Base-by-base conservation (phyloP, 2,329 filamentous ascomycete species). In the Fusarium chlamydosporum region DNA sequence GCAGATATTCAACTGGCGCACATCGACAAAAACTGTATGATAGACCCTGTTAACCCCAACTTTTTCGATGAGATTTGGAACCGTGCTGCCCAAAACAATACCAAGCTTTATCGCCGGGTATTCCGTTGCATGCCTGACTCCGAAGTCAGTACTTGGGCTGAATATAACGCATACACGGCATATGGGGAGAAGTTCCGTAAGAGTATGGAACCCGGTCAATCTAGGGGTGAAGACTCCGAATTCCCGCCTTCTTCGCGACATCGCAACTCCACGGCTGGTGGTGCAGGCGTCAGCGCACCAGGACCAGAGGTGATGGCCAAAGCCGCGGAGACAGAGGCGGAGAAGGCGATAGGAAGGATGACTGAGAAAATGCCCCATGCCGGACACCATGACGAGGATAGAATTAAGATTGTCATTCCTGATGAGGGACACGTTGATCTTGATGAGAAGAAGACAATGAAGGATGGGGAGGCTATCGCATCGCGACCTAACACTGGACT, bases 51-150 rank as follows among this genome's bases (percentile, higher is more conserved):
- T 40, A 90, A 91, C 60, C 86, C 93, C 55, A 82, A 86, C 2
- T 99, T 99, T 79, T 92, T 93, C 76, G 88, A 96, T 45, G 92
- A 97, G 66, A 89, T 93, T 3, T 99, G 96, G 96, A 90, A 91
- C 69, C 86, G 89, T 18, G 89, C 94, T 54, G 96, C 96, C 1
- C 89, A 92, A 67, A 98, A 98, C 82, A 99, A 99, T 78, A 99
- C 96, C 4, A 95, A 94, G 76, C 87, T 99, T 47, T 99, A 92
- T 81, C 91, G 96, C 33, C 89, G 92, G 65, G 95, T 99, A 10
- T 99, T 99, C 83, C 90, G 94, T 46, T 97, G 94, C 79, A 96
- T 97, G 92, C 96, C 96, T 2, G 96, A 99, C 77, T 97, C 90
- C 52, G 93, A 97, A 76, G 96, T 97, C 27, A 91, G 89, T 68